Evolutionary conservation across 352 stramenopile genomes (phyloP).

Genomic region (Pythium pyrilobum): DNA sequence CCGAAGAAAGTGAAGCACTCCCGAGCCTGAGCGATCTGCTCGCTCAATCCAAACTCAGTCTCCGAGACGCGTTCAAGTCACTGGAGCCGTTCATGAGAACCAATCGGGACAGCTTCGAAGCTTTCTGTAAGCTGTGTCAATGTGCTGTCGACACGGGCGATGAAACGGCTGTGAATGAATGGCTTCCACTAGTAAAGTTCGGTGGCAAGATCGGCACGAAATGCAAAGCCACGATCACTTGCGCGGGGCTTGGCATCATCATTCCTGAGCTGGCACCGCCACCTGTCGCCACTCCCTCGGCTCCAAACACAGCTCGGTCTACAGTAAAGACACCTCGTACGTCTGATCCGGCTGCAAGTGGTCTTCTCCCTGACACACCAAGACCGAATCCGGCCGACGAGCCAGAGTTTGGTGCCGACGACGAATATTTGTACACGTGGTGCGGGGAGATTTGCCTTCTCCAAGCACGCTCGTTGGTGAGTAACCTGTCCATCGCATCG

Average conservation of each 20-base stretch:
- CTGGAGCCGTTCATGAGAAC: conserved; percentile 13
- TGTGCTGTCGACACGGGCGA: conserved; percentile 8
- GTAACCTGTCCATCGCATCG: too few relatives aligned
- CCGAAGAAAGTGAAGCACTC: conserved; percentile 3
- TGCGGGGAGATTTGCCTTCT: conserved; percentile 61
- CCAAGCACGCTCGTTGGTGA: conserved; percentile 40
- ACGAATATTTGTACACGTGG: conserved; percentile 55
- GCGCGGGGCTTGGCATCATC: conserved; percentile 26
- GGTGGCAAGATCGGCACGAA: conserved; percentile 26
- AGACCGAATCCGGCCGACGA: not conserved
- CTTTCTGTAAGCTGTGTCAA: conserved; percentile 19
- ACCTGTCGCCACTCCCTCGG: not conserved
- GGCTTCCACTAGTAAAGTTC: conserved; percentile 31
- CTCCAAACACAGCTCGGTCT: conserved; percentile 25
- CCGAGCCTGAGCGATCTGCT: conserved; percentile 35
- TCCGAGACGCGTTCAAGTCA: conserved; percentile 17
- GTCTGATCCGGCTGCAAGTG: not conserved
- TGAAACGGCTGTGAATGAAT: conserved; percentile 13
- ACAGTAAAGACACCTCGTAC: conserved; percentile 24
- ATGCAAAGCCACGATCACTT: conserved; percentile 29
- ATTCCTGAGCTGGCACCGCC: conserved; percentile 22
- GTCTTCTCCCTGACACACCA: not conserved
- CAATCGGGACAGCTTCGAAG: conserved; percentile 3
- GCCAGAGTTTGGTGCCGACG: conserved; percentile 25
- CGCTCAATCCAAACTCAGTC: conserved; percentile 20